These are phyloP conservation scores for Penicillium brasilianum DNA, from an alignment of 2,329 filamentous ascomycete species.

Conservation along the genomic window DNA sequence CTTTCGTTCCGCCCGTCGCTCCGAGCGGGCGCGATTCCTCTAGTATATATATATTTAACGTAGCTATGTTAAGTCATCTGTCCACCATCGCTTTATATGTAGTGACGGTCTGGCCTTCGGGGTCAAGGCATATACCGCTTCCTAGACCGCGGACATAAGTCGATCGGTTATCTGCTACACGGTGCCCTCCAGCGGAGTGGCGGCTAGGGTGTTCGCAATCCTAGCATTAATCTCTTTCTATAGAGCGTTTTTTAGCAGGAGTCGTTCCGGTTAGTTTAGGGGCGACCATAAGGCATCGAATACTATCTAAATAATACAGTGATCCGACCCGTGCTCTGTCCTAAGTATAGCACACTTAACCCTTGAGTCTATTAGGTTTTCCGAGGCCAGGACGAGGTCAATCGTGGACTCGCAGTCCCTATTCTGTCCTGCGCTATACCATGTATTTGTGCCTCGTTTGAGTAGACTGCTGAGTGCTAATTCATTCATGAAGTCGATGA, in stretches of 20 bases:
- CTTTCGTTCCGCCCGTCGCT: constrained; percentile 17
- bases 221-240: constrained; percentile 30
- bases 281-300: constrained; percentile 30
- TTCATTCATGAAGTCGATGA: constrained; percentile 45
- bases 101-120: constrained; percentile 26
- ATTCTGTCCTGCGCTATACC: constrained; percentile 29
- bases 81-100: constrained; percentile 32
- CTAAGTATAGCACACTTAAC: constrained; percentile 21
- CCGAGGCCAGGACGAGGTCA: constrained; percentile 14
- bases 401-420: constrained; percentile 28
- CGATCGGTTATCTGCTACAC: constrained; percentile 28
- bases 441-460: constrained; percentile 43
- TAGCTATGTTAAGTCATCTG: constrained; percentile 26
- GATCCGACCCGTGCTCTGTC: constrained; percentile 35
- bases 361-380: constrained; percentile 23
- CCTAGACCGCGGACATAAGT: constrained; percentile 21
- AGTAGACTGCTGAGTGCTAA: constrained; percentile 41
- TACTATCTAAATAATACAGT: constrained; percentile 37
- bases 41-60: constrained; percentile 20
- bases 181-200: constrained; percentile 18
- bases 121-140: constrained; percentile 22
- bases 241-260: constrained; percentile 28
- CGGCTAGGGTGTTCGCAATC: constrained; percentile 16
- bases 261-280: constrained; percentile 18
- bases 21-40: constrained; percentile 19